Evolutionary conservation across 2,329 filamentous ascomycete genomes (phyloP), one percentile per base, ranked within the genome.

Genomic region (Paecilomyces formosus): DNA sequence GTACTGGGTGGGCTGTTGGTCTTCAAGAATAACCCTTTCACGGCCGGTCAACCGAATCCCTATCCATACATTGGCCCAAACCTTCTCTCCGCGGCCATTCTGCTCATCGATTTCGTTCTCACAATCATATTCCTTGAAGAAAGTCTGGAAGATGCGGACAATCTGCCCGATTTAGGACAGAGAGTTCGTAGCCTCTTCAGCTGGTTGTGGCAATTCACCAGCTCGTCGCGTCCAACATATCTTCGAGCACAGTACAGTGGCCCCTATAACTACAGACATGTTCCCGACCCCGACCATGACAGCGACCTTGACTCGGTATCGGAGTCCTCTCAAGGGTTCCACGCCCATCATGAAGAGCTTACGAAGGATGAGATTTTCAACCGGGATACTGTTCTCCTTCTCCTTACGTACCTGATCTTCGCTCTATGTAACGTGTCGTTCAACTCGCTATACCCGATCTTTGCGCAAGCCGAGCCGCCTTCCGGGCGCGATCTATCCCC

Each of bases 381-480:
- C 67, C 82, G 86, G 58, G 92, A 94, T 60, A 96, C 92, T 0
- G 72, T 97, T 12, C 78, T 95, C 2, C 82, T 99, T 0, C 82
- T 99, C 5, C 72, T 85, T 56, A 95, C 92, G 0, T 97, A 96
- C 69, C 84, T 97, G 51, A 88, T 97, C 55, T 99, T 97, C 70
- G 92, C 97, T 68, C 81, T 99, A 4, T 87, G 89, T 61, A 97
- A 97, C 72, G 91, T 97, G 64, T 92, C 91, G 3, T 99, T 92
- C 81, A 97, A 96, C 74, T 93, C 90, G 18, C 79, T 99, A 0
- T 99, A 95, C 67, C 94, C 94, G 0, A 93, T 97, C 57, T 99
- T 97, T 66, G 90, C 88, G 0, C 87, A 92, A 57, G 86, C 88
- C 0, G 74, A 82, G 0, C 80, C 86, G 0, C 94, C 94, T 0